Evolutionary conservation across 2,329 filamentous ascomycete genomes (phyloP), one percentile per base, ranked within the genome.

Genomic region (Colletotrichum gloeosporioides): DNA sequence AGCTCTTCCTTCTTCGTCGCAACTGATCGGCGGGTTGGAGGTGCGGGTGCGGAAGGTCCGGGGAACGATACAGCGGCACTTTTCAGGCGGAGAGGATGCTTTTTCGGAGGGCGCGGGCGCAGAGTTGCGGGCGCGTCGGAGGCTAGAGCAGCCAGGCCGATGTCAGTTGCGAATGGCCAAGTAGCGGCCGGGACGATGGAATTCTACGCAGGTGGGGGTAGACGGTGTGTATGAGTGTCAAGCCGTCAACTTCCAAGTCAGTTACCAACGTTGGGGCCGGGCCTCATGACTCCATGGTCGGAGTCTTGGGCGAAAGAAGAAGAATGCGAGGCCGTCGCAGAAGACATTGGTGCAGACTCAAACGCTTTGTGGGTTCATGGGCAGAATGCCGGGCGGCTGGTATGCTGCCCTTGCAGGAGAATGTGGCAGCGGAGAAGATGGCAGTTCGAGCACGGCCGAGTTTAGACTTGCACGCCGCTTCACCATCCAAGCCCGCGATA

Each of bases 111-210:
- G 61, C 71, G 71, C 65, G 74, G 74, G 65, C 65, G 74, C 61
- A 76, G 32, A 69, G 15, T 12, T 76, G 70, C 70, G 74, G 70
- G 70, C 74, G 71, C 71, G 44, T 53, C n/a, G 44, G n/a, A 53
- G 44, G 10, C 10, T 53, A 53, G 44, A 59, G 71, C 10, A 55
- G 22, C 53, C 65, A 55, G 44, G 69, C 73, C 73, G 69, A 69
- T 49, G 62, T 53, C 36, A 68, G 70, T 64, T 34, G 64, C 57
- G 53, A 31, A 34, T 55, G 34, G 22, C 44, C 62, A 29, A 44
- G 71, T 34, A 27, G 61, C 53, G 49, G 59, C 31, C 49, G 65
- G 53, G 18, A 65, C 15, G 27, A 34, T 65, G 64, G 29, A 13
- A 18, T 15, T 27, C 18, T 13, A 34, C 29, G 31, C 32, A 22